A percentile compares a stretch with the other conserved stretches of the same genome.
These are phyloP conservation scores for Dioscorea alata DNA, from an alignment of 106 monocot genomes.

Conservation along the genomic window DNA sequence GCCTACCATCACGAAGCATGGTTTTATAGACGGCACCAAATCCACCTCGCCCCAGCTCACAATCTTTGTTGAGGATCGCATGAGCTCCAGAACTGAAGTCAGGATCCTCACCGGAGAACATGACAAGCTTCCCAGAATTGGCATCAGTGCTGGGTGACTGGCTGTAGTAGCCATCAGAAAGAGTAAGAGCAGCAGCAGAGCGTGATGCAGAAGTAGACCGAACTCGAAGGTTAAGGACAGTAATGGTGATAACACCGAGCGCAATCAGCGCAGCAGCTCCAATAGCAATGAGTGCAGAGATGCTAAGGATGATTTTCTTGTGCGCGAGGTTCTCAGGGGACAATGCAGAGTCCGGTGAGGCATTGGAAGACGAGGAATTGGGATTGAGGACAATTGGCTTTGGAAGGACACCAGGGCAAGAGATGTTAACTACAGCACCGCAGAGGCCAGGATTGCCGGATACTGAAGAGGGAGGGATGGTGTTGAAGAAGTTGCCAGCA, in stretches of 20 bases:
- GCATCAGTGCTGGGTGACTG: conserved; percentile 46
- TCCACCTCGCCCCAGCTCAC: conserved; percentile 90
- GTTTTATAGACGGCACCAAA: conserved; percentile 90
- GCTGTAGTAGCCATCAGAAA: conserved; percentile 59
- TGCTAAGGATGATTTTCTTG: conserved; percentile 83
- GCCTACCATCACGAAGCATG: conserved; percentile 56
- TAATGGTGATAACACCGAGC: conserved; percentile 62
- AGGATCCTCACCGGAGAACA: conserved; percentile 62
- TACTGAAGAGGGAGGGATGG: conserved; percentile 55
- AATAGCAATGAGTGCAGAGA: conserved; percentile 80
- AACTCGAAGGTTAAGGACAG: conserved; percentile 57
- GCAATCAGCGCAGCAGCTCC: conserved; percentile 66
- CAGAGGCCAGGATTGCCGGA: conserved; percentile 75
- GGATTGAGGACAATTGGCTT: conserved; percentile 95
- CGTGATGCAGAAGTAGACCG: conserved; percentile 21
- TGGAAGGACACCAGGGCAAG: conserved; percentile 67
- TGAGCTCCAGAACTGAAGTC: conserved; percentile 65
- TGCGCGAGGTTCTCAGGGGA: conserved; percentile 27
- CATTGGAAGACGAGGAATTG: conserved; percentile 45
- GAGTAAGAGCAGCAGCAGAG: conserved; percentile 29
- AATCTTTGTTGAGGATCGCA: conserved; percentile 77
- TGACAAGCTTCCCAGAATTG: conserved; percentile 78
- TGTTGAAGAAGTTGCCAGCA: conserved; percentile 57
- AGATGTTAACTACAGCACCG: conserved; percentile 51
- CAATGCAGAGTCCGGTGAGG: conserved; percentile 14